Percentiles rank a stretch among this genome's conserved stretches.
phyloP scores from a whole-genome alignment of 257 asterid genomes.

The Cordia subcordata region DNA sequence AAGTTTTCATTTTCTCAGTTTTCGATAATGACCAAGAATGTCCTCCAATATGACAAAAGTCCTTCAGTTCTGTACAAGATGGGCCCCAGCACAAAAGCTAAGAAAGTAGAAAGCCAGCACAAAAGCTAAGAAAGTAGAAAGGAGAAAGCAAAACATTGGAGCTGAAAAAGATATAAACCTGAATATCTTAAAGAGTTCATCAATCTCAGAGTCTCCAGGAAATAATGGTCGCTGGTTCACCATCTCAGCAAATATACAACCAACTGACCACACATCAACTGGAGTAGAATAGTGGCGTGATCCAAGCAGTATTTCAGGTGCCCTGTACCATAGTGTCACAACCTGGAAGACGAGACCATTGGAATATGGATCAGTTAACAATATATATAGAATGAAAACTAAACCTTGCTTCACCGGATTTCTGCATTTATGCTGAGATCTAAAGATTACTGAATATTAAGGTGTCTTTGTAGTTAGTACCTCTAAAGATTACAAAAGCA shows the following conservation, averaged over 20 bases:
- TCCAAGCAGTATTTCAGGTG: conserved; percentile 97
- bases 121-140: background rate
- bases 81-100: background rate
- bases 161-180: conserved; percentile 39
- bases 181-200: conserved; percentile 83
- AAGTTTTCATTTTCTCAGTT: too few species aligned
- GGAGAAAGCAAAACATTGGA: background rate
- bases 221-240: conserved; percentile 71
- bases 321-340: conserved; percentile 98
- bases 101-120: background rate
- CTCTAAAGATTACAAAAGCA: too few species aligned
- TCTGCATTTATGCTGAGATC: too few species aligned
- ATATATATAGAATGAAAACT: background rate
- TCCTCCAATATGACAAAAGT: background rate
- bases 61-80: conserved; percentile 92
- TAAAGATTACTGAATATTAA: too few species aligned
- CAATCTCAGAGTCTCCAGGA: conserved; percentile 98
- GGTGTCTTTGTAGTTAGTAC: too few species aligned
- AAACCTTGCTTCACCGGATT: too few species aligned
- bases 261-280: conserved; percentile 97
- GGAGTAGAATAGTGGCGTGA: conserved; percentile 97
- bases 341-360: conserved; percentile 42
- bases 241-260: conserved; percentile 99
- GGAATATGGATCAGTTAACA: background rate
- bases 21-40: too few species aligned